Percentiles rank a stretch among this genome's conserved stretches.
phyloP scores from a whole-genome alignment of 2,329 filamentous ascomycete species.

The Talaromyces sp. region DNA sequence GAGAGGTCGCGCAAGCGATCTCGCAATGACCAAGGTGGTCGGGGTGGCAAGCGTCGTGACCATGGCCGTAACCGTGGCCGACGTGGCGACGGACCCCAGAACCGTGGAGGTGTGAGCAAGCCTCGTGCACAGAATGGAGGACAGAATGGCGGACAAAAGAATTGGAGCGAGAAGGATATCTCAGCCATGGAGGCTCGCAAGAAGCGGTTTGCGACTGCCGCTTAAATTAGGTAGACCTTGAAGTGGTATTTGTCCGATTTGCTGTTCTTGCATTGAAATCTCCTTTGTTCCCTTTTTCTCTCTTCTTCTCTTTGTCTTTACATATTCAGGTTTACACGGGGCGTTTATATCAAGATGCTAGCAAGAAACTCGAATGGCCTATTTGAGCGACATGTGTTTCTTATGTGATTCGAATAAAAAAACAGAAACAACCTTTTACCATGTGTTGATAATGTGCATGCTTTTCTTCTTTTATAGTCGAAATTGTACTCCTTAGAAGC shows the following conservation, averaged over 20 bases:
- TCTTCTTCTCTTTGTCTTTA: conserved; percentile 1
- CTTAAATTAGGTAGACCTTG: conserved; percentile 19
- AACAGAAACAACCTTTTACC: background rate
- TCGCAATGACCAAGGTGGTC: conserved; percentile 36
- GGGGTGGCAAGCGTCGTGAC: conserved; percentile 47
- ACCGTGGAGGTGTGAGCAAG: conserved; percentile 15
- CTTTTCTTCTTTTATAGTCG: background rate
- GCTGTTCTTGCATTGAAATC: background rate
- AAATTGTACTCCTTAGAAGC: too few species aligned
- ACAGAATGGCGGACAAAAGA: background rate
- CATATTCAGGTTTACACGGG: conserved; percentile 21
- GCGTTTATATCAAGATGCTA: conserved; percentile 28
- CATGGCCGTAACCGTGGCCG: conserved; percentile 26
- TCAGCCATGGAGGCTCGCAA: conserved; percentile 51
- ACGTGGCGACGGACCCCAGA: conserved; percentile 14
- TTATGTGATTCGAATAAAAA: background rate
- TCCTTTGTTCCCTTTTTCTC: background rate
- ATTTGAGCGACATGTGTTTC: conserved; percentile 9
- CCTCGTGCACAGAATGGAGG: background rate
- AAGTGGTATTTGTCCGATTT: background rate
- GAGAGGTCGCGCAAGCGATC: conserved; percentile 47
- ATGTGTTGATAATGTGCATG: background rate
- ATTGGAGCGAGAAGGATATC: conserved; percentile 45
- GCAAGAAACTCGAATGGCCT: conserved; percentile 18
- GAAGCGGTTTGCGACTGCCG: conserved; percentile 47